A percentile compares a stretch with the other conserved stretches of the same genome.
Conservation (phyloP, 2,329 filamentous ascomycete genomes). For the Colletotrichum navitas region DNA sequence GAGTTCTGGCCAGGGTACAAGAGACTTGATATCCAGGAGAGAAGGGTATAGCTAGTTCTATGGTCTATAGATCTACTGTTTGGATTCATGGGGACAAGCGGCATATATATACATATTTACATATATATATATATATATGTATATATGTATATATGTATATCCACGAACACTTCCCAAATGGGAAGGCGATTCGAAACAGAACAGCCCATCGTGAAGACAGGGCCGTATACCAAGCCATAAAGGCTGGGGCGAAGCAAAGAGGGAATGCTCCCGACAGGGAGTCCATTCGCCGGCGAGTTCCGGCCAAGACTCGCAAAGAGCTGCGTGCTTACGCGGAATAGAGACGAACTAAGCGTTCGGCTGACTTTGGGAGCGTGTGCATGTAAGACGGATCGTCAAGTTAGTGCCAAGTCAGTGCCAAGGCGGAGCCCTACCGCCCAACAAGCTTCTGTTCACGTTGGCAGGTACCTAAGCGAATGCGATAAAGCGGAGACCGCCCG, state of each 20-base stretch:
- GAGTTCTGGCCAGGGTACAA: background rate
- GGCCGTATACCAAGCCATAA: background rate
- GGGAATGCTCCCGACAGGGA: no score
- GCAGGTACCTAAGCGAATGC: background rate
- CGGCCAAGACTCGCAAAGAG: no score
- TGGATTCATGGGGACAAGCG: background rate
- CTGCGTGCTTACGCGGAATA: no score
- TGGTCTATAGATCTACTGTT: background rate
- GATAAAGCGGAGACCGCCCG: background rate
- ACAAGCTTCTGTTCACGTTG: background rate
- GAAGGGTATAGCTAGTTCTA: background rate
- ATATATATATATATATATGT: conserved; percentile 14
- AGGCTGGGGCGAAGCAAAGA: background rate
- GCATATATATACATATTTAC: conserved; percentile 18
- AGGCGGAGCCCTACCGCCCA: background rate
- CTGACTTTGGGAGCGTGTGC: no score
- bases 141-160: conserved; percentile 20
- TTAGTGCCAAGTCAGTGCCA: background rate
- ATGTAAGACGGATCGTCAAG: background rate
- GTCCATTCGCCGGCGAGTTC: no score
- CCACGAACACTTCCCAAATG: background rate
- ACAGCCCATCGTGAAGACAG: background rate
- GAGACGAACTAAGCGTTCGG: no score
- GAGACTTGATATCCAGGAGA: background rate
- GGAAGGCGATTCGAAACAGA: background rate